Conservation (phyloP, 495 filamentous ascomycete genomes). For the Xylaria palmicola region DNA sequence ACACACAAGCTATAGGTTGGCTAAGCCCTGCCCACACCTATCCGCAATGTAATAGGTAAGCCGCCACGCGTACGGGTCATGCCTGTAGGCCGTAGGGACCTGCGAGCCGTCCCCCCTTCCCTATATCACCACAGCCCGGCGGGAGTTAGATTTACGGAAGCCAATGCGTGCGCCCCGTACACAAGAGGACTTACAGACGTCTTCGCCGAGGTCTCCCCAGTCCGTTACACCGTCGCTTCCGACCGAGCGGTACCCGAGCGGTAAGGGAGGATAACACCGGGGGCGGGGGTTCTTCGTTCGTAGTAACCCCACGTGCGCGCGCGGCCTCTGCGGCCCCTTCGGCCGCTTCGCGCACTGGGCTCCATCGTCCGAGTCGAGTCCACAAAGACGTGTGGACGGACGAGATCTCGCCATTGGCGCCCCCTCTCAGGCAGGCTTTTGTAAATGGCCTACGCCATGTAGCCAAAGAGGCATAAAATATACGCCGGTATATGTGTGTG, state of each 20-base stretch:
- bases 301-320: too few relatives aligned
- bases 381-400: constrained; percentile 16
- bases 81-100: too few relatives aligned
- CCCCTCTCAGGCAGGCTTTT: constrained; percentile 16
- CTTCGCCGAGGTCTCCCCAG: not conserved
- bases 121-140: not conserved
- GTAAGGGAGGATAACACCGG: not conserved
- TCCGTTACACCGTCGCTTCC: not conserved
- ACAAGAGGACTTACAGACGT: not conserved
- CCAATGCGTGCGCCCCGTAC: too few relatives aligned
- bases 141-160: too few relatives aligned
- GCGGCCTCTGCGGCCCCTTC: too few relatives aligned
- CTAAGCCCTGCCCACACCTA: too few relatives aligned
- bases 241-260: not conserved
- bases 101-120: too few relatives aligned
- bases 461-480: constrained; percentile 14
- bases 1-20: too few relatives aligned
- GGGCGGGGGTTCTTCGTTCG: not conserved
- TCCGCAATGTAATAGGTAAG: too few relatives aligned
- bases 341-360: too few relatives aligned
- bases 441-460: constrained; percentile 20
- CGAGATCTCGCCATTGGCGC: constrained; percentile 15
- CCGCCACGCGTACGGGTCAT: too few relatives aligned
- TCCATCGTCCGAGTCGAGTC: constrained; percentile 20
- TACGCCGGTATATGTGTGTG: constrained; percentile 23